Evolutionary conservation across 2,329 filamentous ascomycete genomes (phyloP), one percentile per base, ranked within the genome.

Genomic region (Neonectria magnoliae): DNA sequence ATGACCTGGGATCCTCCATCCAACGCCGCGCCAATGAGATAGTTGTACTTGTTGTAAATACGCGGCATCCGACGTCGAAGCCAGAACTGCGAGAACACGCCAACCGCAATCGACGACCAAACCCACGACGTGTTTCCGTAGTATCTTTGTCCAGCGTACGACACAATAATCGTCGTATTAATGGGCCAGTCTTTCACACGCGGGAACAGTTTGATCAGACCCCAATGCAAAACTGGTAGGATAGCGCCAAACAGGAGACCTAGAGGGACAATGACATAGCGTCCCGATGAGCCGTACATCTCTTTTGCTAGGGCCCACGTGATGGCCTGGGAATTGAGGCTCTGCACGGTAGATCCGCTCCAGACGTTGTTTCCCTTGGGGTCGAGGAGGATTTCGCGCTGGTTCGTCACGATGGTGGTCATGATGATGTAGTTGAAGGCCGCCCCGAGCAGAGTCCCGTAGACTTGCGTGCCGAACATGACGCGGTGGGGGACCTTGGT

Each of bases 261-360:
- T 27, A 80, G 65, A 3, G 45, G 45, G n/a, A 50, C 25, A n/a
- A 29, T 29, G 16, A 29, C 14, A 11, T 50, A 50, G 25, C 45
- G 25, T 10, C 45, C 45, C 2, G 25, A 7, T 6, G 25, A 14
- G 48, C 74, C 77, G 70, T 82, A 84, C 67, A 85, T 76, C n/a
- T 81, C 70, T 44, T 78, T 76, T 6, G 81, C 78, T n/a, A 83
- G 73, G 3, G 74, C 60, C 73, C 73, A 75, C 0, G 73, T 72
- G 6, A 73, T 69, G 2, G 73, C 72, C 22, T 71, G 64, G 0
- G 81, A 77, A 64, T 85, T 85, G 73, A 80, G 78, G 5, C 76
- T 76, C 67, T 86, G 83, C 9, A 85, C 77, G n/a, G 77, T 77
- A 1, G 82, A 79, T 16, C 84, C 83, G 27, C 80, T 82, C 83